These are phyloP conservation scores for Amniculicola lignicola DNA, from an alignment of 495 filamentous ascomycete species.

Conservation along the genomic window DNA sequence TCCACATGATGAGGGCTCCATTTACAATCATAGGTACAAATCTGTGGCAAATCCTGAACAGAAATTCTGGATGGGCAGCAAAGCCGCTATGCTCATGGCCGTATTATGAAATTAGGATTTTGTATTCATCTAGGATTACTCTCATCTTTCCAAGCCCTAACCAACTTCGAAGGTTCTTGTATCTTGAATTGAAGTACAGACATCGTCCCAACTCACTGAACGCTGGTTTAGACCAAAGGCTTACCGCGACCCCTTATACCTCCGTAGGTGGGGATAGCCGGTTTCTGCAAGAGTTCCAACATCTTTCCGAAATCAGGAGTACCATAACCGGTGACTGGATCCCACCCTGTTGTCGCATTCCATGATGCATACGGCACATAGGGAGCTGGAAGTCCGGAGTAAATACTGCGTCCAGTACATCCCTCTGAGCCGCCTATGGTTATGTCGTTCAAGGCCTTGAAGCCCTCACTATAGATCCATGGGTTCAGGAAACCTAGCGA, in stretches of 20 bases:
- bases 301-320: constrained; percentile 49
- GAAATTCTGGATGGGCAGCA: no score
- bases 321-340: constrained; percentile 59
- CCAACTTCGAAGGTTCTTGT: no score
- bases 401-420: constrained; percentile 53
- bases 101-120: no score
- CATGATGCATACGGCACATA: constrained; percentile 39
- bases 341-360: constrained; percentile 57
- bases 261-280: constrained; percentile 25
- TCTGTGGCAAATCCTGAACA: no score
- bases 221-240: no score
- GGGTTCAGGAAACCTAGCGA: constrained; percentile 73
- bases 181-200: no score
- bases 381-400: constrained; percentile 41
- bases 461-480: constrained; percentile 60
- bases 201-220: constrained; percentile 1
- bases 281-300: constrained; percentile 29
- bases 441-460: constrained; percentile 62
- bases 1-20: no score
- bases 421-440: constrained; percentile 57
- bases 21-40: no score
- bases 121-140: no score
- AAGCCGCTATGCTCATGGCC: no score
- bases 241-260: constrained; percentile 11
- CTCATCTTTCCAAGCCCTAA: no score